Conservation (phyloP, 2,329 filamentous ascomycete genomes). For the Fusarium marasasianum region DNA sequence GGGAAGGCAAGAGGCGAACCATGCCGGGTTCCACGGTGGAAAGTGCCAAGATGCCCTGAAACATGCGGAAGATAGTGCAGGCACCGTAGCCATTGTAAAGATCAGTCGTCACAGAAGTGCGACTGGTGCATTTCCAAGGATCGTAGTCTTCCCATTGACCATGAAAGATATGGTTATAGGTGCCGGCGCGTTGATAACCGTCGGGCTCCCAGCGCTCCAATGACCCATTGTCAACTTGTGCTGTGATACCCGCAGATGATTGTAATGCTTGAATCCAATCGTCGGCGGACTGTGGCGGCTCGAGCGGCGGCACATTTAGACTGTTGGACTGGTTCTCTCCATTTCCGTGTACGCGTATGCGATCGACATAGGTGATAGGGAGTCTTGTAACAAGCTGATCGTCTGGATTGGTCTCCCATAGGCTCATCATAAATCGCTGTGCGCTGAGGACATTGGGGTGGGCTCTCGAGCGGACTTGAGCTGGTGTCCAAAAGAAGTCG, state of each 20-base stretch:
- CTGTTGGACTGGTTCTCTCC: slow-evolving; percentile 34
- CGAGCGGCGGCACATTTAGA: slow-evolving; percentile 35
- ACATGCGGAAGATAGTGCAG: slow-evolving; percentile 68
- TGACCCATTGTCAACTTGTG: slow-evolving; percentile 76
- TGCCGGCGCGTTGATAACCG: slow-evolving; percentile 69
- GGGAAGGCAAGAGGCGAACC: slow-evolving; percentile 78
- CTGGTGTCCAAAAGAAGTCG: slow-evolving; percentile 78
- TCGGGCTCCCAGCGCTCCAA: slow-evolving; percentile 77
- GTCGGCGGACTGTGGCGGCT: slow-evolving; percentile 47
- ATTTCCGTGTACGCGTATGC: slow-evolving; percentile 71
- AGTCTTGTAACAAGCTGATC: slow-evolving; percentile 68
- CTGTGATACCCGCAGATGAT: slow-evolving; percentile 63
- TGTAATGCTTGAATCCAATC: slow-evolving; percentile 53
- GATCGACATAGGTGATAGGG: slow-evolving; percentile 74
- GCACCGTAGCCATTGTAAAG: slow-evolving; percentile 67
- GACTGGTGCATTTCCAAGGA: slow-evolving; percentile 64
- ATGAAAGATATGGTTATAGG: slow-evolving; percentile 63
- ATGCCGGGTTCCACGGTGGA: slow-evolving; percentile 70
- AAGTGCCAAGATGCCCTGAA: slow-evolving; percentile 65
- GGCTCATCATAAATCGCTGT: slow-evolving; percentile 72
- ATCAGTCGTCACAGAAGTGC: slow-evolving; percentile 63
- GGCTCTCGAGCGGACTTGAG: slow-evolving; percentile 73
- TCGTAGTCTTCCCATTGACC: slow-evolving; percentile 66
- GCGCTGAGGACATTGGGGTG: slow-evolving; percentile 71
- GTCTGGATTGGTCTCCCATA: slow-evolving; percentile 68